Evolutionary conservation across 2,329 filamentous ascomycete species (phyloP), one percentile per base, ranked within the genome.

Genomic region (Colletotrichum viniferum): DNA sequence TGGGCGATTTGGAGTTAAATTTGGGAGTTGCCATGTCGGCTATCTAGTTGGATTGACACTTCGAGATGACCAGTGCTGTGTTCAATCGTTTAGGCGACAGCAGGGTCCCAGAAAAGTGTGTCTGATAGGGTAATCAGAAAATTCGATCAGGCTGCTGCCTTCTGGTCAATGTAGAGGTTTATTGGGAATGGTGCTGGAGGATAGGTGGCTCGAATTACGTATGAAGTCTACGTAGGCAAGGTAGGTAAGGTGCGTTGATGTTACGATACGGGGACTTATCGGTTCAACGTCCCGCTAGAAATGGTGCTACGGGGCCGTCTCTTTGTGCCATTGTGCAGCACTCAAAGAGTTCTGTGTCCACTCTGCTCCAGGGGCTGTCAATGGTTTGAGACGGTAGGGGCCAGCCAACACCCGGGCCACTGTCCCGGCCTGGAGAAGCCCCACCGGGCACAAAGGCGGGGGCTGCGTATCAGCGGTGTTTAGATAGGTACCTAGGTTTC

Each of bases 1-100:
- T 96, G 58, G 95, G 94, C 77, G 93, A 96, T 82, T 95, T 96
- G 79, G 93, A 91, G 83, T 94, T 95, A 87, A 94, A 85, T 79
- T 87, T 87, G 55, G 84, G 79, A 4, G 85, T 85, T 56, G 86
- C 82, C 86, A 87, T 88, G 76, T 60, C 83, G 76, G 66, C 43
- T 52, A 7, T 52, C n/a, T 52, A 13, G 43, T 52, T 52, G 43
- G n/a, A 21, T 21, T 12, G n/a, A 21, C n/a, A 13, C 43, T 52
- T 52, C n/a, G 43, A 21, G n/a, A 12, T 52, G n/a, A 52, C 43
- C 12, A 52, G 43, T 21, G 6, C 10, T 52, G n/a, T 52, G 43
- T 13, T 13, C 10, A 21, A 52, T 13, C n/a, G 43, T 52, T 21
- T 52, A 9, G 18, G 18, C 38, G 18, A n/a, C 38, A 48, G 38